Evolutionary conservation across 371 early-diverging fungal species (phyloP), one percentile per base, ranked within the genome.

Genomic region (Mortierella sp.): DNA sequence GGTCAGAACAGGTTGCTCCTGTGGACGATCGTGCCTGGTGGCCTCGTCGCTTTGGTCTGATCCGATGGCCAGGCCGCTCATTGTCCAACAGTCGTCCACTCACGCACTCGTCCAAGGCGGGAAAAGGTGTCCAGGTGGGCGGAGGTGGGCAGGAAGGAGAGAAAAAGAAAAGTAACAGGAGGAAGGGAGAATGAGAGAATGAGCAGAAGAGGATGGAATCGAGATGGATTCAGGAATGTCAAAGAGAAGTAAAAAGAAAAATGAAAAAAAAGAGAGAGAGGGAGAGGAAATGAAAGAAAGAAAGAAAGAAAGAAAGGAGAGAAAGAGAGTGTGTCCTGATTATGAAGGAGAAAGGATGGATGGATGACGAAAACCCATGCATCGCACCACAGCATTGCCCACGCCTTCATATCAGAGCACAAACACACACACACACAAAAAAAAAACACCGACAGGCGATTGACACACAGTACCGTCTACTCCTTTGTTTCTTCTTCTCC

Each of bases 61-160:
- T 37, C 37, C 37, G 9, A 5, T 37, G 37, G 37, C 37, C 37
- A 9, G 37, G 37, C 37, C 37, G 37, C 37, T 37, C 37, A 37
- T n/a, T 37, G 37, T 37, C 37, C 37, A n/a, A n/a, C n/a, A n/a
- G 37, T 37, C 37, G 37, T 37, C 37, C 37, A 9, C 37, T 37
- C 37, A 37, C 37, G 37, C 9, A 37, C 37, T 37, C 37, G 37
- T 3, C 9, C 37, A 26, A 25, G 28, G 25, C 56, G 19, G 23
- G 30, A 60, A 66, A 30, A n/a, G 44, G 28, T 53, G 19, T 62
- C 11, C 44, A 7, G 43, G 3, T 53, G 43, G 19, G 43, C 51
- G 30, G 45, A 44, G 23, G n/a, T 30, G 18, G 52, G n/a, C 7
- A 21, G 46, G 18, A 52, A 60, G 21, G 56, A 37, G 56, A 16